Percentiles rank a stretch among this genome's conserved stretches.
Conservation (phyloP, 352 stramenopile genomes). For the Plasmopara halstedii region DNA sequence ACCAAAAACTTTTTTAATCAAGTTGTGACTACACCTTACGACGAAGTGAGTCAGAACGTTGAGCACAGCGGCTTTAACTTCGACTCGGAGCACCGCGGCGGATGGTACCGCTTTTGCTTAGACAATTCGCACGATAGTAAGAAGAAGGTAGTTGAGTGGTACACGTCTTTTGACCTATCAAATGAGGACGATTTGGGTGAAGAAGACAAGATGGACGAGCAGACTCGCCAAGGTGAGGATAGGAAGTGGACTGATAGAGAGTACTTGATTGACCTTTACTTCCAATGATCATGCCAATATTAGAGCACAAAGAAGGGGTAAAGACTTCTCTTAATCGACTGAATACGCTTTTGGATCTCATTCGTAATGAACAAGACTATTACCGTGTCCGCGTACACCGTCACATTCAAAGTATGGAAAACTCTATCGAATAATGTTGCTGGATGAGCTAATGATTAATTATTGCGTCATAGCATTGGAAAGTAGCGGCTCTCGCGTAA, state of each 20-base stretch:
- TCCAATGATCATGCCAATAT: neutral
- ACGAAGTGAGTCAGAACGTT: constrained; percentile 62
- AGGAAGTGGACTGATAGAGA: neutral
- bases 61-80: constrained; percentile 86
- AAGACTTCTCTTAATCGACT: constrained; percentile 54
- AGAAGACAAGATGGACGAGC: constrained; percentile 64
- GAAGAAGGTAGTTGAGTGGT: constrained; percentile 71
- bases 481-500: constrained; percentile 70
- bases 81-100: constrained; percentile 72
- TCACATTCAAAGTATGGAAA: constrained; percentile 60
- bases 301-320: constrained; percentile 66
- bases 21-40: constrained; percentile 50
- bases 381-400: constrained; percentile 59
- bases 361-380: constrained; percentile 76
- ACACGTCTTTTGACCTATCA: constrained; percentile 72
- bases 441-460: constrained; percentile 1
- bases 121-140: constrained; percentile 68
- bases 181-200: constrained; percentile 66
- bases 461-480: constrained; percentile 36
- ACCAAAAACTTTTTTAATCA: constrained; percentile 75
- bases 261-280: neutral
- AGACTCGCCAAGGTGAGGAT: constrained; percentile 53
- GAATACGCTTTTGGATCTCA: constrained; percentile 53
- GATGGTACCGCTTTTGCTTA: constrained; percentile 83
- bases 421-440: neutral